phyloP scores from a whole-genome alignment of 2,329 filamentous ascomycete genomes.

The Diaporthe sp. region DNA sequence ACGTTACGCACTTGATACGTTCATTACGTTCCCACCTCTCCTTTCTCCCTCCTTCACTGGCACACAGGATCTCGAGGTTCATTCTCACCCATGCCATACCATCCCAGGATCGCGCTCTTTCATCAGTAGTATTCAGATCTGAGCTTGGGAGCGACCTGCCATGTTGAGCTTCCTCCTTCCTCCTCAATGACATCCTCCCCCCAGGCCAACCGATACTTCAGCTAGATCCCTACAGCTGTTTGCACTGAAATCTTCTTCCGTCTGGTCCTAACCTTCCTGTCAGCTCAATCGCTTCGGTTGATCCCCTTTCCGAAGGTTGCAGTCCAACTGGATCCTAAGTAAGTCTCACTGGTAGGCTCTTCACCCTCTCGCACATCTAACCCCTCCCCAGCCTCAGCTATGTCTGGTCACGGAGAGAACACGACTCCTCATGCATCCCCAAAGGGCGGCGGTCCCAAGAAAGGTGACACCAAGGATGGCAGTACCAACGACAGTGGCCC shows the following conservation, averaged over 20 bases:
- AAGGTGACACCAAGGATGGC: not conserved
- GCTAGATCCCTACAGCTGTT: not conserved
- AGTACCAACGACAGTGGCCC: not conserved
- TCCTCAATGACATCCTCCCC: not conserved
- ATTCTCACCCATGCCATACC: not conserved
- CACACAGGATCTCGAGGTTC: too few relatives aligned
- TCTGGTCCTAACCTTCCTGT: not conserved
- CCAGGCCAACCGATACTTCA: not conserved
- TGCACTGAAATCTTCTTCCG: not conserved
- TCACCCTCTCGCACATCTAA: not conserved
- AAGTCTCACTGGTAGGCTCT: not conserved
- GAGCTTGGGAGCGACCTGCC: too few relatives aligned
- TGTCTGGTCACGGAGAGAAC: conserved; percentile 1
- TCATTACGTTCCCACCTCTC: not conserved
- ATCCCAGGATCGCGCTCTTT: not conserved
- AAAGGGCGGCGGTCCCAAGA: not conserved
- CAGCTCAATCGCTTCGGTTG: not conserved
- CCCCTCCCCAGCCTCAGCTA: not conserved
- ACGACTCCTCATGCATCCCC: not conserved
- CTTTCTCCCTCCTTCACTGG: not conserved
- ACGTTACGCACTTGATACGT: not conserved
- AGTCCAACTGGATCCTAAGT: not conserved
- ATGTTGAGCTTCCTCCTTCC: not conserved
- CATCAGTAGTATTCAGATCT: not conserved
- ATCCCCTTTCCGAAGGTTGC: not conserved